A percentile compares a stretch with the other conserved stretches of the same genome.
Conservation (phyloP, 768 basidiomycete species). For the Pisolithus sp. region DNA sequence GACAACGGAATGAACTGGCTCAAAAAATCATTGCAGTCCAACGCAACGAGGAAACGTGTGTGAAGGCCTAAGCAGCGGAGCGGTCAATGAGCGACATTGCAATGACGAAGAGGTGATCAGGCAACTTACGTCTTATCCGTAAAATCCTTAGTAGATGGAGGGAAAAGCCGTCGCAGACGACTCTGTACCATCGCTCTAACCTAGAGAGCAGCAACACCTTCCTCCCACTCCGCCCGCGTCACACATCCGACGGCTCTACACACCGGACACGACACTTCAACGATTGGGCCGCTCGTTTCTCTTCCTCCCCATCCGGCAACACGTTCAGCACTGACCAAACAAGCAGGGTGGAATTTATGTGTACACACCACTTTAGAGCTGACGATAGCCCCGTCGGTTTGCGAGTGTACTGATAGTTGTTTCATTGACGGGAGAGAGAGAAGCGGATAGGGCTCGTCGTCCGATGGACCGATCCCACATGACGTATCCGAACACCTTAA, state of each 20-base stretch:
- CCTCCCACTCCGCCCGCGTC: conserved; percentile 55
- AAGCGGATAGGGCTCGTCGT: conserved; percentile 54
- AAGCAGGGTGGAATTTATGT: conserved; percentile 68
- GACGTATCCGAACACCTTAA: conserved; percentile 65
- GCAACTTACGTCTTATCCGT: no score
- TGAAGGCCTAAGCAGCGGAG: no score
- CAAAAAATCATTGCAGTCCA: no score
- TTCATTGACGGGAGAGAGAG: conserved; percentile 15
- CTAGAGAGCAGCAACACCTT: conserved; percentile 32
- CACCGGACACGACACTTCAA: conserved; percentile 71
- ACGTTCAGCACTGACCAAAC: conserved; percentile 63
- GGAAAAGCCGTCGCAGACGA: no score
- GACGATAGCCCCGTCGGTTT: conserved; percentile 15
- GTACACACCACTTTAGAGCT: conserved; percentile 36
- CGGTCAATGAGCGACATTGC: no score
- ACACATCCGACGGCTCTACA: conserved; percentile 62
- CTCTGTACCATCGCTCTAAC: no score
- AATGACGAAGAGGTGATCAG: no score
- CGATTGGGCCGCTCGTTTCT: conserved; percentile 31
- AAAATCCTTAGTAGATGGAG: no score
- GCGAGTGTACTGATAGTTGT: conserved; percentile 19
- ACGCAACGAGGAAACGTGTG: no score
- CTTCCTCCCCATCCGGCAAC: conserved; percentile 57
- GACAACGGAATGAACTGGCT: no score
- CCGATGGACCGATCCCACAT: conserved; percentile 70